Percentiles rank a stretch among this genome's conserved stretches.
Evolutionary conservation across 805 yeast genomes (phyloP).

Genomic region (Wickerhamiella australiensis): DNA sequence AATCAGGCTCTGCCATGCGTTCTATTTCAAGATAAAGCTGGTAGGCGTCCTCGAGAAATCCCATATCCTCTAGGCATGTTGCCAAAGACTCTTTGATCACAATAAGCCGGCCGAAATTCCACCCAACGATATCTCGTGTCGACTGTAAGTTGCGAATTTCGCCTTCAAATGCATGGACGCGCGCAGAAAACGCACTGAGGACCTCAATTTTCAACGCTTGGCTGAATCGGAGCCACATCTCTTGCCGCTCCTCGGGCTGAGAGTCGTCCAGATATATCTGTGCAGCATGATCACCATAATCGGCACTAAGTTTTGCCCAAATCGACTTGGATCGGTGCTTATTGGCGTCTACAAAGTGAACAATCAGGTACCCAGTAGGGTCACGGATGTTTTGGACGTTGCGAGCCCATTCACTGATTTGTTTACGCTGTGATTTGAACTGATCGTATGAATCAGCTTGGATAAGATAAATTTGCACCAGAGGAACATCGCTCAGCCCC

Average conservation of each 20-base stretch:
- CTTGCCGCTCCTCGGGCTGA: conserved; percentile 25
- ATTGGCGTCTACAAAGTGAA: conserved; percentile 33
- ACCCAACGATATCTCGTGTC: conserved; percentile 30
- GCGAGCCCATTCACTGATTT: conserved; percentile 69
- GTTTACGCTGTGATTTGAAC: conserved; percentile 68
- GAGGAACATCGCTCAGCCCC: conserved; percentile 37
- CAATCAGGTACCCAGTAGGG: conserved; percentile 50
- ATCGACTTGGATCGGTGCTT: conserved; percentile 15
- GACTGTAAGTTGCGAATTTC: conserved; percentile 32
- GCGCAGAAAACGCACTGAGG: conserved; percentile 41
- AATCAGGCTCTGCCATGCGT: conserved; percentile 23
- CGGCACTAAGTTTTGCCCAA: conserved; percentile 24
- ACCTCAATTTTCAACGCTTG: conserved; percentile 38
- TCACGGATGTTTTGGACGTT: conserved; percentile 31
- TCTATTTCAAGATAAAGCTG: conserved; percentile 39
- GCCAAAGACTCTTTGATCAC: conserved; percentile 42
- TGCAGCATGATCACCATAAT: conserved; percentile 22
- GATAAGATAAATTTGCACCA: conserved; percentile 57
- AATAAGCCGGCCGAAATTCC: conserved; percentile 37
- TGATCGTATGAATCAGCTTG: conserved; percentile 55
- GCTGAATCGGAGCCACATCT: conserved; percentile 39
- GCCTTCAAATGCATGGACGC: conserved; percentile 34
- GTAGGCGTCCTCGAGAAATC: conserved; percentile 49
- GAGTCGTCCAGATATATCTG: conserved; percentile 17
- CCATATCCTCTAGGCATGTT: conserved; percentile 41